Percentiles rank a stretch among this genome's conserved stretches.
These are phyloP conservation scores for Calonectria crousiana DNA, from an alignment of 2,329 filamentous ascomycete species.

Conservation along the genomic window DNA sequence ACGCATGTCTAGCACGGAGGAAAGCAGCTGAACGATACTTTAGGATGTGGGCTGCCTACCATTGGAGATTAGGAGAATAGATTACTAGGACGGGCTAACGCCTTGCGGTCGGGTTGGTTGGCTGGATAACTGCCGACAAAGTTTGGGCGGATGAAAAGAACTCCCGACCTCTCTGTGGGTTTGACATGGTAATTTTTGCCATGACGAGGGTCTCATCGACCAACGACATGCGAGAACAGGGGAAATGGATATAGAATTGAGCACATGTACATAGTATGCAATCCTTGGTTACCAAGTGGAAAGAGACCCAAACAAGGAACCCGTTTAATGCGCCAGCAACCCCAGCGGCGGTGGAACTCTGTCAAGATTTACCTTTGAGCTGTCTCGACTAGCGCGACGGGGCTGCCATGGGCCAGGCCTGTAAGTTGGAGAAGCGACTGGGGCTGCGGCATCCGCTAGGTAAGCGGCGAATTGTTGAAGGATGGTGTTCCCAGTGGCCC, in stretches of 20 bases:
- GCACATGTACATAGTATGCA: too few species aligned
- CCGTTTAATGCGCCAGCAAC: neutral
- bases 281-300: neutral
- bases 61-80: neutral
- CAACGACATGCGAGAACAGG: neutral
- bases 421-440: neutral
- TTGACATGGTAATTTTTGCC: neutral
- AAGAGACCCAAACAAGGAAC: neutral
- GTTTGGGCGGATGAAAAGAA: neutral
- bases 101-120: neutral
- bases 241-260: neutral
- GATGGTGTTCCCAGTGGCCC: neutral
- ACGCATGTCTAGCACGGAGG: neutral
- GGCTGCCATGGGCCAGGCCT: neutral
- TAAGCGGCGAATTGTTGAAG: neutral
- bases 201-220: neutral
- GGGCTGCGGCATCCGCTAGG: neutral
- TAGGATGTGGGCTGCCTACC: too few species aligned
- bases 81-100: neutral
- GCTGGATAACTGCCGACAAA: neutral
- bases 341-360: slow-evolving; percentile 1
- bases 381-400: slow-evolving; percentile 4
- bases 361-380: slow-evolving; percentile 1
- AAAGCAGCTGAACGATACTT: neutral
- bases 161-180: neutral